phyloP scores from a whole-genome alignment of 768 basidiomycete genomes.

The Crassisporium funariophilum region DNA sequence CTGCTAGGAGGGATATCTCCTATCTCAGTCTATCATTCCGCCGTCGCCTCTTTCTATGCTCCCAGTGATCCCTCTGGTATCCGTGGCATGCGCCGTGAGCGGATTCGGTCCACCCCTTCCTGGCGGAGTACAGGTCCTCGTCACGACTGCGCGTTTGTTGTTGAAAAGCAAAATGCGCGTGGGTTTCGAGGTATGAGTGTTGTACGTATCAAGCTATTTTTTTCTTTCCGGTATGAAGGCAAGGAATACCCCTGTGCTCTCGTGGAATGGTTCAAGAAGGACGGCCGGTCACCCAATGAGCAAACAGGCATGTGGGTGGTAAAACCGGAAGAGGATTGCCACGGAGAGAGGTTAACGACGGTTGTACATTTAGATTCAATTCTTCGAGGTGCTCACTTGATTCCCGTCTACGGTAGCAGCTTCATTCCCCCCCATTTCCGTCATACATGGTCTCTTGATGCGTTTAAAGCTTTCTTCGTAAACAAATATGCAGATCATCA shows the following conservation, averaged over 20 bases:
- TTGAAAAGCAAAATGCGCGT: neutral
- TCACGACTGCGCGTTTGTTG: neutral
- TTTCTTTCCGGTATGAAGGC: neutral
- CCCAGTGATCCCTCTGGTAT: neutral
- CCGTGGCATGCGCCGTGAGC: neutral
- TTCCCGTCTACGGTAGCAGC: constrained; percentile 20
- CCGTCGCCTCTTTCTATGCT: neutral
- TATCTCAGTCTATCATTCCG: neutral
- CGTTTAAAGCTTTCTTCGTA: constrained; percentile 25
- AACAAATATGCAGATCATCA: constrained; percentile 31
- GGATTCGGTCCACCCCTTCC: neutral
- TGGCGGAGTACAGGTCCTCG: neutral
- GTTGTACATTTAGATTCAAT: constrained; percentile 28
- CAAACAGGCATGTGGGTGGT: constrained; percentile 8
- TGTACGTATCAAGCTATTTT: neutral
- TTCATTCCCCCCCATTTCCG: constrained; percentile 15
- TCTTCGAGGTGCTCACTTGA: constrained; percentile 29
- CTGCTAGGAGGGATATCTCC: neutral
- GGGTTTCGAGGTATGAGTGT: neutral
- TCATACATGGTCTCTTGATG: constrained; percentile 21
- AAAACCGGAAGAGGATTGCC: neutral
- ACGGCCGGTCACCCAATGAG: neutral
- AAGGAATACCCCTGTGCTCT: neutral
- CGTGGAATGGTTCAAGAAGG: neutral
- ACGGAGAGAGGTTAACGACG: constrained; percentile 1